Evolutionary conservation across 2,329 filamentous ascomycete species (phyloP), one percentile per base, ranked within the genome.

Genomic region (Decorospora gaudefroyi): DNA sequence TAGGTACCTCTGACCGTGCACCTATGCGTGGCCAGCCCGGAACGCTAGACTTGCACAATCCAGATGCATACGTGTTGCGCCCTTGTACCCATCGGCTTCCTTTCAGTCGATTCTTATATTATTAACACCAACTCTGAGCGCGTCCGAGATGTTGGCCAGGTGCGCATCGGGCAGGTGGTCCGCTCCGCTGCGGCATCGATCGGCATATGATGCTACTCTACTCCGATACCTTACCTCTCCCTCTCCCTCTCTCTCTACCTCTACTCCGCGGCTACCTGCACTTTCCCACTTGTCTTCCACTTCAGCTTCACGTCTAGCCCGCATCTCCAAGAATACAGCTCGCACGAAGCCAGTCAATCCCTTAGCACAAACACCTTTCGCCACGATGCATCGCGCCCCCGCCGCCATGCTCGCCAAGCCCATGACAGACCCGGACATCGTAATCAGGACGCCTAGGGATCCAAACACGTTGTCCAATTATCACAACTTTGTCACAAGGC

Each of bases 401-500:
- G 60, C 63, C 22, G 68, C 66, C 3, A 65, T 69, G 60, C 57
- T 64, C 12, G 65, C 59, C 27, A 67, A 64, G 49, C 70, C 62
- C n/a, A 71, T 74, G 67, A 65, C 67, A 27, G 60, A 63, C 27
- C 54, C 59, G 1, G 50, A 64, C 48, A 49, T 64, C 17, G 59
- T 63, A 27, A 74, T 76, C 54, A 71, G 68, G 28, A 67, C 69
- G 31, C 74, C 77, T 36, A 82, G 88, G 64, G 92, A 97, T 73
- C 90, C 90, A 39, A 95, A 90, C 70, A 96, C 93, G 17, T 75
- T 93, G 46, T 87, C 88, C 67, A 97, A 97, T 76, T 96, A 96
- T 73, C 84, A 88, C 70, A 84, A 86, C 42, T 96, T 90, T 84
- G 78, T 82, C 49, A 96, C 89, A 12, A 84, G 80, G 67, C 90